Conservation (phyloP, 768 basidiomycete genomes). For the Leucogyrophana mollusca region DNA sequence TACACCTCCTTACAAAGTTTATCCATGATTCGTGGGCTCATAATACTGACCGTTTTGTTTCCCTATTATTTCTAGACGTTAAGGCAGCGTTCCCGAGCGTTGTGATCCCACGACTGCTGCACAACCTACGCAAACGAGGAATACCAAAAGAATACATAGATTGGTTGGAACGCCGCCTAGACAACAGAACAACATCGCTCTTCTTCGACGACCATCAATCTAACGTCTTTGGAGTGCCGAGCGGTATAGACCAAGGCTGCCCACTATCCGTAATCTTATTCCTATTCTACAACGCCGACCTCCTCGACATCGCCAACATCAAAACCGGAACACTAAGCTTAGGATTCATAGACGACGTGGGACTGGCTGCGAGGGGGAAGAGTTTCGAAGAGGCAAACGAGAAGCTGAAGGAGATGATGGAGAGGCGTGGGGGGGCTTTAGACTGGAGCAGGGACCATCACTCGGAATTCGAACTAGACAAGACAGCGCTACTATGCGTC, state of each 20-base stretch:
- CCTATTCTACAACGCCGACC: constrained; percentile 27
- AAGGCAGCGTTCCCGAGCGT: constrained; percentile 18
- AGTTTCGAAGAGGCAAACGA: background rate
- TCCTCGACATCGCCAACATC: constrained; percentile 7
- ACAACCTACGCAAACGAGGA: background rate
- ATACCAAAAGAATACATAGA: constrained; percentile 4
- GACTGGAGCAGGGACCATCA: background rate
- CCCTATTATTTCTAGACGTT: constrained; percentile 6
- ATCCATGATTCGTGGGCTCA: constrained; percentile 21
- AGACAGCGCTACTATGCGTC: background rate
- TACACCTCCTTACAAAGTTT: constrained; percentile 19
- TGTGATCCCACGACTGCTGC: background rate
- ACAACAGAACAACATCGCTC: constrained; percentile 1
- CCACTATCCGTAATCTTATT: constrained; percentile 25
- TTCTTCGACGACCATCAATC: constrained; percentile 26
- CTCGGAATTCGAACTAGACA: constrained; percentile 4
- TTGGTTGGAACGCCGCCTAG: background rate
- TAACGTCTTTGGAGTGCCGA: constrained; percentile 9
- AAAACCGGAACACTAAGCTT: background rate
- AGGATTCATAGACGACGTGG: constrained; percentile 8
- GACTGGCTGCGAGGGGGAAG: background rate
- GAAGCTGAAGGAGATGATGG: constrained; percentile 3
- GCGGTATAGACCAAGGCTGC: constrained; percentile 31
- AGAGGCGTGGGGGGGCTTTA: background rate
- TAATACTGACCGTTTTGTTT: constrained; percentile 2